Evolutionary conservation across 306 rosid species (phyloP), one percentile per base, ranked within the genome.

Genomic region (Fragaria vesca): DNA sequence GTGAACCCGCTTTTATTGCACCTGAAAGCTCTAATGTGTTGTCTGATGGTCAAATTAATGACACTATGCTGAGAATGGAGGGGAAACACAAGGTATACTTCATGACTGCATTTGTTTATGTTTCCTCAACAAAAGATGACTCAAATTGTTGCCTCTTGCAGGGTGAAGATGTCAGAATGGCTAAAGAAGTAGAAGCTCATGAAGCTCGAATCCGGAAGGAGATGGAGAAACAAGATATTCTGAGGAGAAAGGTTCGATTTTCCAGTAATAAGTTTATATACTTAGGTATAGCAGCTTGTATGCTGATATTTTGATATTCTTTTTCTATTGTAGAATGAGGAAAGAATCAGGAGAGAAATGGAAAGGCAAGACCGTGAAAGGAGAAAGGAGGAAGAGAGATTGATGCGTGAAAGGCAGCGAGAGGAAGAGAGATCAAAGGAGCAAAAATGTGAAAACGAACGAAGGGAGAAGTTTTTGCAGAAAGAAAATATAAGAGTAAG

Each of bases 321-420:
- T 62, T 54, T n/a, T 79, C 68, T 69, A 36, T 30, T 68, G 24
- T 75, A 95, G 99, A 88, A 66, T 83, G 99, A 93, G 86, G 99
- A 93, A 76, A 85, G 96, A 72, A 36, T 91, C 81, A 90, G 73
- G 87, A 96, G 91, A 86, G 99, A 96, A 82, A 85, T 87, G 89
- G 99, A 91, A 86, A 96, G 83, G 81, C 98, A 84, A 84, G 97
- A 90, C 77, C 97, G 96, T 48, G 99, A 96, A 82, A 93, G 99
- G 76, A 88, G 74, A 81, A 96, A 89, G 88, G 99, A 96, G 83
- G 99, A 96, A 89, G 99, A 96, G 87, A 88, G 93, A 86, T 77
- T 93, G 84, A 71, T 93, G 87, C 98, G 97, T 55, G 99, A 96
- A 84, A 91, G 83, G 83, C 99, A 85, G 50, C 88, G 94, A 62